Percentiles rank a stretch among this genome's conserved stretches.
phyloP scores from a whole-genome alignment of 768 basidiomycete species.

The Lactifluus subvellereus region DNA sequence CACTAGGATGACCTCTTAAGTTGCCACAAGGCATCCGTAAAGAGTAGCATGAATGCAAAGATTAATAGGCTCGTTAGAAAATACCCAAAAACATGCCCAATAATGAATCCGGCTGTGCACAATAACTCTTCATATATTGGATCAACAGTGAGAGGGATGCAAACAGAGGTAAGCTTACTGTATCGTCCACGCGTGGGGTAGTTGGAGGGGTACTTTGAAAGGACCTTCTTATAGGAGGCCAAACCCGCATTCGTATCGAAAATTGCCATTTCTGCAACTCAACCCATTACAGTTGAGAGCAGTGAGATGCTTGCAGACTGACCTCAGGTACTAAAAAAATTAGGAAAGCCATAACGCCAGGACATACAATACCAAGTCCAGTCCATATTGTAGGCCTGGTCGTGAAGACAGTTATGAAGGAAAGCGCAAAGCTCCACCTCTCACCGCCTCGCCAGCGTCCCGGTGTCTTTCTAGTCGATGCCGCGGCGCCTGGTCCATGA shows the following conservation, averaged over 20 bases:
- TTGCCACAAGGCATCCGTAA: background rate
- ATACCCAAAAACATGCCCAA: background rate
- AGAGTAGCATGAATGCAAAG: background rate
- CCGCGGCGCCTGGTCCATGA: background rate
- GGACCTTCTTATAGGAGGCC: background rate
- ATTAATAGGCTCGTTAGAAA: background rate
- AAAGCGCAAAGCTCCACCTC: background rate
- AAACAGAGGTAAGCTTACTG: background rate
- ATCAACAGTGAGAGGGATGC: background rate
- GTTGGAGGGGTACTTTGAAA: background rate
- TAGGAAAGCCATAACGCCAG: background rate
- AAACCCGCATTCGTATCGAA: background rate
- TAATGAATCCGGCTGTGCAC: background rate
- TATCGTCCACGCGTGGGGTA: conserved; percentile 2
- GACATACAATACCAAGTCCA: no score
- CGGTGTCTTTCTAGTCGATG: background rate
- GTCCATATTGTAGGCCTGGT: no score
- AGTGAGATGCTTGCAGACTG: background rate
- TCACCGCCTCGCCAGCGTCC: background rate
- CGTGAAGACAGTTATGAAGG: no score
- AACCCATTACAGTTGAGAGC: background rate
- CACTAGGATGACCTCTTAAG: no score
- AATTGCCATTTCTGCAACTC: background rate
- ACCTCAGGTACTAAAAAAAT: background rate
- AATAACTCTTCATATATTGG: background rate